Evolutionary conservation across 2,329 filamentous ascomycete species (phyloP), one percentile per base, ranked within the genome.

Genomic region (Fusarium sp.): DNA sequence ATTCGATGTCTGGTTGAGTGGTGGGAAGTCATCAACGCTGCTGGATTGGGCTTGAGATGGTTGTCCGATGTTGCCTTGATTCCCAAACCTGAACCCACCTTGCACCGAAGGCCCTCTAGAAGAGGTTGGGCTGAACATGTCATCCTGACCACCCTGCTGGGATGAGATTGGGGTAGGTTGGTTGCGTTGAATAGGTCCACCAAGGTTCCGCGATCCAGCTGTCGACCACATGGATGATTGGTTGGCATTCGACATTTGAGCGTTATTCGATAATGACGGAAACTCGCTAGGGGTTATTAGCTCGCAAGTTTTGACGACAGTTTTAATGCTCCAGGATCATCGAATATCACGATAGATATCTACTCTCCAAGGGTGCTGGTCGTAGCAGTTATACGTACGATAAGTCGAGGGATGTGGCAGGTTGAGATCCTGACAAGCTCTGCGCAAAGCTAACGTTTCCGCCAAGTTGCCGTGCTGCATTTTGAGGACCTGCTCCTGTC

Each of bases 371-470:
- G 13, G 21, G 21, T 29, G 44, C 29, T 19, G 23, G 53, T 31
- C 31, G 50, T 15, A 23, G 42, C 21, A 41, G 46, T 41, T 68
- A 57, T 66, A 88, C 86, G 76, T 84, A 89, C 86, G 85, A 87
- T 53, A 85, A 78, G 72, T 89, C 87, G 57, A 89, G 75, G 37
- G 85, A 82, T 61, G 86, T 85, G 66, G 83, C 78, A 67, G 84
- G 82, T 74, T 88, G 85, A 54, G 86, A 87, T 61, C 84, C 84
- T 69, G 82, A 82, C 69, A 89, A 77, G 71, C 85, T 88, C 72
- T 89, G 86, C 44, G 86, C 86, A 75, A 89, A 89, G 74, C 86
- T 89, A 56, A 86, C 78, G 73, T 83, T 86, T 67, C 84, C 79
- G 61, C 82, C 80, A 69, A 85, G 75, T 76, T 86, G 81, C 70